phyloP scores from a whole-genome alignment of 2,329 filamentous ascomycete genomes.

The Claviceps cyperi region DNA sequence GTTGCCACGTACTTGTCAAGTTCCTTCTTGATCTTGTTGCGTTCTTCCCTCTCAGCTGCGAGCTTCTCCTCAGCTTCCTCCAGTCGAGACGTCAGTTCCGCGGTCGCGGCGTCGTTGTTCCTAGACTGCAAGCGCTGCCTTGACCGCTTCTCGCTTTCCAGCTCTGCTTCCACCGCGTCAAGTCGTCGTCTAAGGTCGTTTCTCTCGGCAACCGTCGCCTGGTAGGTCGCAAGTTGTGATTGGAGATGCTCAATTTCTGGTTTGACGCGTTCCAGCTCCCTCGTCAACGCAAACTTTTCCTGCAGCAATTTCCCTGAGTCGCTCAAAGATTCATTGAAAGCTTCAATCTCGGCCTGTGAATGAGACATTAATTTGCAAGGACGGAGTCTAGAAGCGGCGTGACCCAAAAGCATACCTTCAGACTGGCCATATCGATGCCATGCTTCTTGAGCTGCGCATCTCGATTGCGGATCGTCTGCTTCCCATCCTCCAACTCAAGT shows the following conservation, averaged over 20 bases:
- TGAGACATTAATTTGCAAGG: neutral
- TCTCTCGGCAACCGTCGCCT: slow-evolving; percentile 63
- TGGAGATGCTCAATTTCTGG: slow-evolving; percentile 42
- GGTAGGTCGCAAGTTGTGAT: slow-evolving; percentile 42
- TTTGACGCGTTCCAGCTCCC: slow-evolving; percentile 37
- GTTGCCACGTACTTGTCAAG: slow-evolving; percentile 42
- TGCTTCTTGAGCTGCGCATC: slow-evolving; percentile 35
- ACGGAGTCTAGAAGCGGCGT: no score
- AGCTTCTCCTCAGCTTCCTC: slow-evolving; percentile 24
- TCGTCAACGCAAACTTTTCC: slow-evolving; percentile 38
- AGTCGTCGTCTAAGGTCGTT: slow-evolving; percentile 66
- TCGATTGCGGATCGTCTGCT: slow-evolving; percentile 28
- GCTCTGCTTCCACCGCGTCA: slow-evolving; percentile 60
- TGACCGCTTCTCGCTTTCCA: slow-evolving; percentile 56
- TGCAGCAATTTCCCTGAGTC: slow-evolving; percentile 56
- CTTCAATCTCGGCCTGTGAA: slow-evolving; percentile 52
- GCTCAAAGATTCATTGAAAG: slow-evolving; percentile 50
- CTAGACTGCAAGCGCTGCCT: slow-evolving; percentile 18
- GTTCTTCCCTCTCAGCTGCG: slow-evolving; percentile 28
- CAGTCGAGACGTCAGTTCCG: slow-evolving; percentile 25
- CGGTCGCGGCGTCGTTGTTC: slow-evolving; percentile 24
- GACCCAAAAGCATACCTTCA: slow-evolving; percentile 24
- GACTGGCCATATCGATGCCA: slow-evolving; percentile 29
- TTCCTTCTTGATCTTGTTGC: slow-evolving; percentile 29
- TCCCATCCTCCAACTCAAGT: slow-evolving; percentile 28